Conservation (phyloP, 2,329 filamentous ascomycete species). For the Fusarium scirpi region DNA sequence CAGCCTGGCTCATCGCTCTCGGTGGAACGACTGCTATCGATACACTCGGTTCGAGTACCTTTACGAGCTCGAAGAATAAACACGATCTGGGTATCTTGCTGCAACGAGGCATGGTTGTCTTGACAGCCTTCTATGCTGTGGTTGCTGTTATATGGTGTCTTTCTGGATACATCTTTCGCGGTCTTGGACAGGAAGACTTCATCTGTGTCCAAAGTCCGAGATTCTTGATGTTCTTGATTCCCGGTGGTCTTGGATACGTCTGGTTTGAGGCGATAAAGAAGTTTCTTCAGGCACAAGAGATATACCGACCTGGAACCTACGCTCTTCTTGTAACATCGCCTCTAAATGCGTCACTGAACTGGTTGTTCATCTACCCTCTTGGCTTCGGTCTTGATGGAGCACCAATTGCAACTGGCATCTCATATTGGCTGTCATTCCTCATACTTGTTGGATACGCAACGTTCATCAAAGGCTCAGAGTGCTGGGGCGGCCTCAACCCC, state of each 20-base stretch:
- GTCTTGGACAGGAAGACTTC: slow-evolving; percentile 81
- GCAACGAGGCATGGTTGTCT: slow-evolving; percentile 79
- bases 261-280: slow-evolving; percentile 91
- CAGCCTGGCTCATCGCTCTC: slow-evolving; percentile 86
- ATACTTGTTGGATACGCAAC: slow-evolving; percentile 79
- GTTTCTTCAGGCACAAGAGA: slow-evolving; percentile 87
- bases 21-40: slow-evolving; percentile 89
- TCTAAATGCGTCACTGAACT: slow-evolving; percentile 84
- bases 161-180: slow-evolving; percentile 79
- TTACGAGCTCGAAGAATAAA: slow-evolving; percentile 83
- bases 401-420: slow-evolving; percentile 83
- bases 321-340: slow-evolving; percentile 86
- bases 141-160: slow-evolving; percentile 80
- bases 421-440: slow-evolving; percentile 87
- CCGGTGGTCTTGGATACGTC: slow-evolving; percentile 86
- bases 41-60: slow-evolving; percentile 84
- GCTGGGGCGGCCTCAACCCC: slow-evolving; percentile 81
- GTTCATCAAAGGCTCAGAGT: slow-evolving; percentile 77
- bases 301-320: slow-evolving; percentile 87
- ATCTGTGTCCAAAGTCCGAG: slow-evolving; percentile 79
- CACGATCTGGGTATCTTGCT: slow-evolving; percentile 82
- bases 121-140: slow-evolving; percentile 78
- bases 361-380: slow-evolving; percentile 79
- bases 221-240: slow-evolving; percentile 80
- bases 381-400: slow-evolving; percentile 80